Percentiles rank a stretch among this genome's conserved stretches.
phyloP scores from a whole-genome alignment of 331 rosid genomes.

The Rosa hybrid region DNA sequence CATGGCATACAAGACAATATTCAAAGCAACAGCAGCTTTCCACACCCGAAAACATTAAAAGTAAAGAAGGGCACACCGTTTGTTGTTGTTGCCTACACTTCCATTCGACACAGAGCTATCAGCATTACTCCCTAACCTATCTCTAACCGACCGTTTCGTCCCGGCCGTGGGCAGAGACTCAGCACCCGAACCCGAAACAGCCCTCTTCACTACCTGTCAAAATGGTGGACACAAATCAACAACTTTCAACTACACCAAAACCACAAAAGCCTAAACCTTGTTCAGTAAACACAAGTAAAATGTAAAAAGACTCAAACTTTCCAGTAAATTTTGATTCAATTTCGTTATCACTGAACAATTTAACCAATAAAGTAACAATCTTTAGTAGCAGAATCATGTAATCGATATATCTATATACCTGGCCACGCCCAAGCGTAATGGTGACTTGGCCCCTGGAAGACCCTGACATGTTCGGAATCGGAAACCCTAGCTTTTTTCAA shows the following conservation, averaged over 20 bases:
- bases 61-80: slow-evolving; percentile 59
- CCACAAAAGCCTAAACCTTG: slow-evolving; percentile 16
- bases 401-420: slow-evolving; percentile 38
- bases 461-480: slow-evolving; percentile 52
- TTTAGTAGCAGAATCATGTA: not conserved
- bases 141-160: slow-evolving; percentile 84
- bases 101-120: slow-evolving; percentile 51
- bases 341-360: not conserved
- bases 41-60: not conserved
- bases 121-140: slow-evolving; percentile 68
- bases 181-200: slow-evolving; percentile 40
- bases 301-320: not conserved
- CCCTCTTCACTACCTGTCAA: slow-evolving; percentile 81
- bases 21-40: not conserved
- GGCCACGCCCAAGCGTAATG: slow-evolving; percentile 90
- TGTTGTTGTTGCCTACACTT: slow-evolving; percentile 30
- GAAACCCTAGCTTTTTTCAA: slow-evolving; percentile 52
- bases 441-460: slow-evolving; percentile 75
- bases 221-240: slow-evolving; percentile 15
- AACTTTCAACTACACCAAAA: slow-evolving; percentile 15
- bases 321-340: not conserved
- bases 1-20: not conserved
- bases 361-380: not conserved
- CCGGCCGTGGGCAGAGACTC: slow-evolving; percentile 53
- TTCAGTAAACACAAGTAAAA: not conserved